Evolutionary conservation across 805 yeast genomes (phyloP), one percentile per base, ranked within the genome.

Genomic region (Lipomyces sp.): DNA sequence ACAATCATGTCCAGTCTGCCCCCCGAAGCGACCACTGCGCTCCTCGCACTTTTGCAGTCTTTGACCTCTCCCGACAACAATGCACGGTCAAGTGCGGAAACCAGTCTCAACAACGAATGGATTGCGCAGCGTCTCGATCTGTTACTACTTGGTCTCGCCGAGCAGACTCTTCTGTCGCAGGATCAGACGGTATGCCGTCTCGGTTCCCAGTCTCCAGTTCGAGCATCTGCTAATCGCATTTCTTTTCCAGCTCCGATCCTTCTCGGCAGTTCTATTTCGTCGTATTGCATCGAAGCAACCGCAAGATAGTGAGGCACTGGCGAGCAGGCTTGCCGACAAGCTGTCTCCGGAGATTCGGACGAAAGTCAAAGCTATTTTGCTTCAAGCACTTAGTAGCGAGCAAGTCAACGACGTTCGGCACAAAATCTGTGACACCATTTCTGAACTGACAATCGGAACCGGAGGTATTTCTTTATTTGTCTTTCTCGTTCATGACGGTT

Each of bases 381-480:
- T 90, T 58, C 77, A 77, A 51, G 98, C 96, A 14, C 87, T 91
- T 62, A 53, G 63, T 28, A 66, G 80, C 10, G 82, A 76, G 53
- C 87, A 83, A 65, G 72, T 84, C n/a, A 80, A 80, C 55, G 80
- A 79, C 56, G 88, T 88, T 29, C 82, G 97, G 65, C 96, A 91
- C 68, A 93, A 91, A 65, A 72, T 93, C 43, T 83, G 96, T 1
- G 98, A 93, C 72, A 95, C 95, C 7, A 84, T 93, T 42, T 86
- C 97, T 0, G 98, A 90, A 69, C 80, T 91, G 40, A 95, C 96
- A 1, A 77, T 74, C 41, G 58, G 55, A 6, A 39, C 51, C 16
- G 22, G 36, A 13, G 59, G 52, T 3, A 82, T 18, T 47, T 32
- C 8, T 19, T 19, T 16, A 13, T 16, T 39, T 16, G 13, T 4